These are phyloP conservation scores for Tricholoma sp. DNA, from an alignment of 768 basidiomycete genomes.

Conservation along the genomic window DNA sequence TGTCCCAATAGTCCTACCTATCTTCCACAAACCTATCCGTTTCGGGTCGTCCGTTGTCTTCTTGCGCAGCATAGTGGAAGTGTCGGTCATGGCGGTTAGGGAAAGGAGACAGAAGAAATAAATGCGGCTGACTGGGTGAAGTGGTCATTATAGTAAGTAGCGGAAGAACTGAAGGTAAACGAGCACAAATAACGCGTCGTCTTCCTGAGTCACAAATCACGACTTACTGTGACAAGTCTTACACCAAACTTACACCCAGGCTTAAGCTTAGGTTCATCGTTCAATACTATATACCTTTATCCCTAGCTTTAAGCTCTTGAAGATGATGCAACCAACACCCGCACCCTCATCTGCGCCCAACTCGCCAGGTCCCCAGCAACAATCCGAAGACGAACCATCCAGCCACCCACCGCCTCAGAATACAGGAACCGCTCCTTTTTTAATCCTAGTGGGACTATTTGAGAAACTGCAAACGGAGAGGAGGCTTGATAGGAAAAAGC, in stretches of 20 bases:
- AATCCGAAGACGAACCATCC: constrained; percentile 22
- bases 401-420: constrained; percentile 61
- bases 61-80: constrained; percentile 18
- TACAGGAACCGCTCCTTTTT: constrained; percentile 63
- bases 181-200: constrained; percentile 32
- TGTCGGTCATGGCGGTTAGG: constrained; percentile 21
- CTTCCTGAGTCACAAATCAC: constrained; percentile 14
- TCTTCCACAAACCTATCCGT: constrained; percentile 78
- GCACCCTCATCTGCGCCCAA: constrained; percentile 54
- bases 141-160: not conserved
- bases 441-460: constrained; percentile 65
- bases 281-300: not conserved
- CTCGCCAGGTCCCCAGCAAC: constrained; percentile 30
- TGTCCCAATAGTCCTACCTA: constrained; percentile 79
- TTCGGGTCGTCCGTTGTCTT: constrained; percentile 42
- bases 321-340: constrained; percentile 61
- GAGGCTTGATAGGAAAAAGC: constrained; percentile 69
- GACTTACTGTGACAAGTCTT: too few relatives aligned
- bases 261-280: not conserved
- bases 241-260: too few relatives aligned
- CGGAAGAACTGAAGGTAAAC: constrained; percentile 14
- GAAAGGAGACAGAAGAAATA: constrained; percentile 6
- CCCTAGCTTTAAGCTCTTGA: constrained; percentile 2
- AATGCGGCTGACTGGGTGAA: constrained; percentile 14
- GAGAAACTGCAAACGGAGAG: constrained; percentile 68